Evolutionary conservation across 768 basidiomycete species (phyloP).

Genomic region (Naganishia kalamii): DNA sequence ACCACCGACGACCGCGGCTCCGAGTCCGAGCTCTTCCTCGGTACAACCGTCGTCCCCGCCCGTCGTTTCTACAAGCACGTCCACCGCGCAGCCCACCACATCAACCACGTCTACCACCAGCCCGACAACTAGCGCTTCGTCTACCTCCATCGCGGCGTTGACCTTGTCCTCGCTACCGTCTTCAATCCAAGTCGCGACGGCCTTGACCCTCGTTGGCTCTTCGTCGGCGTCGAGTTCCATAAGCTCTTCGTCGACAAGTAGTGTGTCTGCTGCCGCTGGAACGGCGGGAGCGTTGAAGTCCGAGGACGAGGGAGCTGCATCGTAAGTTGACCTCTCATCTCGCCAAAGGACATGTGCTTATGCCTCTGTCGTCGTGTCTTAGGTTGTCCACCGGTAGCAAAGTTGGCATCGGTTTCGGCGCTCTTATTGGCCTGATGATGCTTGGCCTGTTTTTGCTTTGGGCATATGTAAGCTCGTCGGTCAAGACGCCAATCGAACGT

Average conservation of each 20-base stretch:
- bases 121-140: background rate
- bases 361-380: background rate
- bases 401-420: slow-evolving; percentile 15
- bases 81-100: background rate
- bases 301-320: background rate
- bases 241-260: background rate
- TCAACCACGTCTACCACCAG: background rate
- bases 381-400: slow-evolving; percentile 8
- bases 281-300: background rate
- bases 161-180: background rate
- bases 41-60: background rate
- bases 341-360: background rate
- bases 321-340: background rate
- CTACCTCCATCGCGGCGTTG: background rate
- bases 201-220: background rate
- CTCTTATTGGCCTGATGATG: background rate
- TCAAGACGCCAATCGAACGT: background rate
- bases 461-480: background rate
- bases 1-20: background rate
- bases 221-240: background rate
- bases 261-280: background rate
- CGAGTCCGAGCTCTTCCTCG: background rate
- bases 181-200: background rate
- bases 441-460: slow-evolving; percentile 1
- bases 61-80: background rate